A percentile compares a stretch with the other conserved stretches of the same genome.
phyloP scores from a whole-genome alignment of 345 rosid species.

The Gynandropsis gynandra region DNA sequence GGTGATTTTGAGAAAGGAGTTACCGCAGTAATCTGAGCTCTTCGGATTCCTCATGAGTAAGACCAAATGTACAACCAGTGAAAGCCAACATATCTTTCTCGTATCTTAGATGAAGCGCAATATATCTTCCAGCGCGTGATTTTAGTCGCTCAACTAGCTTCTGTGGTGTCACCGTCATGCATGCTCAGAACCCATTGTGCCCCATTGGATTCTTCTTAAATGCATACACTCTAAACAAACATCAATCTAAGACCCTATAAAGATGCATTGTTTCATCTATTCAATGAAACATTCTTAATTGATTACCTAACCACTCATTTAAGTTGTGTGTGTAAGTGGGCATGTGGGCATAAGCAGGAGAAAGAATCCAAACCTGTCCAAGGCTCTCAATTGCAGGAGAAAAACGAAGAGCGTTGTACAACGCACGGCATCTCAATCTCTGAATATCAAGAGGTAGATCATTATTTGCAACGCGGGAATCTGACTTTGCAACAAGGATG shows the following conservation, averaged over 20 bases:
- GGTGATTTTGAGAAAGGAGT: slow-evolving; percentile 16
- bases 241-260: neutral
- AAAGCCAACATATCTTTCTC: slow-evolving; percentile 97
- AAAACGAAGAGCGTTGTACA: slow-evolving; percentile 69
- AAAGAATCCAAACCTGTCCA: slow-evolving; percentile 60
- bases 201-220: slow-evolving; percentile 87
- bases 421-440: slow-evolving; percentile 85
- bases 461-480: slow-evolving; percentile 91
- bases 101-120: slow-evolving; percentile 90
- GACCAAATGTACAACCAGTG: slow-evolving; percentile 85
- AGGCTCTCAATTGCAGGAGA: slow-evolving; percentile 65
- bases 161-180: slow-evolving; percentile 90
- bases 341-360: slow-evolving; percentile 2
- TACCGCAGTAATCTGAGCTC: slow-evolving; percentile 83
- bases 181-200: slow-evolving; percentile 87
- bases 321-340: no score
- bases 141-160: slow-evolving; percentile 90
- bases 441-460: slow-evolving; percentile 79
- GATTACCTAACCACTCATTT: no score
- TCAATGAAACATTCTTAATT: neutral
- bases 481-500: slow-evolving; percentile 80
- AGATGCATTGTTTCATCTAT: neutral
- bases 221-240: slow-evolving; percentile 37
- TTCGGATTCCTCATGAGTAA: slow-evolving; percentile 72
- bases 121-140: slow-evolving; percentile 58